Conservation (phyloP, 2,329 filamentous ascomycete species). For the Botrytis byssoidea region DNA sequence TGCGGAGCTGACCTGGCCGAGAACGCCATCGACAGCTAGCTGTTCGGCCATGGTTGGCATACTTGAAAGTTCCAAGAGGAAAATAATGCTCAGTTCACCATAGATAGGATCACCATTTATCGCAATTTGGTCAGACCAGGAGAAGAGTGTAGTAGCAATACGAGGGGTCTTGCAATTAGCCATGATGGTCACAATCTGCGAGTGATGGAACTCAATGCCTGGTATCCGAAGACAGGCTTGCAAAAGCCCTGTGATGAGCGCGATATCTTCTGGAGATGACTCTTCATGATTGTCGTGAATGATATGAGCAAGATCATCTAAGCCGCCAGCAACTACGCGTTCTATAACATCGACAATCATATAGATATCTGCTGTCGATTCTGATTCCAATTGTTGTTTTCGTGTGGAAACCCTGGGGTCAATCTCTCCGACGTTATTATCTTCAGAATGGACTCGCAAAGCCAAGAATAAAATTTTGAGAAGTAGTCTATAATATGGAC, state of each 20-base stretch:
- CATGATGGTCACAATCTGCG: slow-evolving; percentile 69
- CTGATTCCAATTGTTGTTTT: slow-evolving; percentile 21
- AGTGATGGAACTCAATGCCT: slow-evolving; percentile 67
- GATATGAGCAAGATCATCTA: slow-evolving; percentile 75
- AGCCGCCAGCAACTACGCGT: slow-evolving; percentile 74
- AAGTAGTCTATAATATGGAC: slow-evolving; percentile 76
- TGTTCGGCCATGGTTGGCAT: slow-evolving; percentile 82
- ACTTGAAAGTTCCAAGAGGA: slow-evolving; percentile 82
- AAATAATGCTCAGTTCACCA: slow-evolving; percentile 85
- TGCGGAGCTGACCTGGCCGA: slow-evolving; percentile 75
- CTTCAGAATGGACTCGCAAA: slow-evolving; percentile 59
- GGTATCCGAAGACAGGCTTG: slow-evolving; percentile 81
- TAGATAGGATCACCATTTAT: slow-evolving; percentile 83
- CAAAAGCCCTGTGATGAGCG: slow-evolving; percentile 81
- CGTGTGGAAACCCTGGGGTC: slow-evolving; percentile 30
- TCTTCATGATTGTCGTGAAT: slow-evolving; percentile 72
- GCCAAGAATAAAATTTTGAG: slow-evolving; percentile 83
- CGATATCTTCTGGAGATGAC: slow-evolving; percentile 75
- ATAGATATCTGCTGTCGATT: slow-evolving; percentile 40
- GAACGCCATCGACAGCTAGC: slow-evolving; percentile 80
- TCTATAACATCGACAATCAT: slow-evolving; percentile 71
- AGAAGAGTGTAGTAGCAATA: slow-evolving; percentile 83
- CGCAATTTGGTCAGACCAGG: slow-evolving; percentile 84
- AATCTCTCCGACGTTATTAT: slow-evolving; percentile 21
- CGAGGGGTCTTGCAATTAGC: slow-evolving; percentile 71